Percentiles rank a stretch among this genome's conserved stretches.
Evolutionary conservation across 768 basidiomycete species (phyloP).

Genomic region (Kondoa malvinella): DNA sequence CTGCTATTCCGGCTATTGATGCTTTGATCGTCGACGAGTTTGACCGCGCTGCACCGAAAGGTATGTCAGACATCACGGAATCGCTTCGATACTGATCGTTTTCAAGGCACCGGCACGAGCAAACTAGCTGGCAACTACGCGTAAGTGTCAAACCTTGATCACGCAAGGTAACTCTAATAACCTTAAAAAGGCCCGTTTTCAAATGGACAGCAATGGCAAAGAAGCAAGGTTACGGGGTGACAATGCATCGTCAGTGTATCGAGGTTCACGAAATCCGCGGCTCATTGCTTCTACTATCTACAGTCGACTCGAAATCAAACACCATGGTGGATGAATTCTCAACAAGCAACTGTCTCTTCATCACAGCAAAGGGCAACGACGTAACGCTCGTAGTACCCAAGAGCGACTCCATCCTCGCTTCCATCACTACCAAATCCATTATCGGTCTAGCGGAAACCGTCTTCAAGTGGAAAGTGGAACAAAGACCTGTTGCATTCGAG

Average conservation of each 20-base stretch:
- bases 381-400: slow-evolving; percentile 24
- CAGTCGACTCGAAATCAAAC: slow-evolving; percentile 7
- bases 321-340: slow-evolving; percentile 27
- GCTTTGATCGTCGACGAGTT: slow-evolving; percentile 23
- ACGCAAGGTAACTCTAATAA: too few species aligned
- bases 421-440: slow-evolving; percentile 25
- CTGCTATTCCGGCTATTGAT: slow-evolving; percentile 23
- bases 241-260: slow-evolving; percentile 23
- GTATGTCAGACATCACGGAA: slow-evolving; percentile 13
- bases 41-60: slow-evolving; percentile 25
- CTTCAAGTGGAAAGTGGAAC: slow-evolving; percentile 25
- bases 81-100: not conserved
- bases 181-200: too few species aligned
- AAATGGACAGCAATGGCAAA: slow-evolving; percentile 19
- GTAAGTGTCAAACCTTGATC: too few species aligned
- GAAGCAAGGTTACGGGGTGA: slow-evolving; percentile 25
- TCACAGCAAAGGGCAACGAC: slow-evolving; percentile 9
- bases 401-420: slow-evolving; percentile 23
- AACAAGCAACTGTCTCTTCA: slow-evolving; percentile 25
- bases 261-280: not conserved
- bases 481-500: slow-evolving; percentile 21
- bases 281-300: not conserved
- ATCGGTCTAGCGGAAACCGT: slow-evolving; percentile 21
- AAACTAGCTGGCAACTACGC: slow-evolving; percentile 20
- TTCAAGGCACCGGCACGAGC: slow-evolving; percentile 3